Conservation (phyloP, 2,329 filamentous ascomycete species). For the Calonectria multiphialidica region DNA sequence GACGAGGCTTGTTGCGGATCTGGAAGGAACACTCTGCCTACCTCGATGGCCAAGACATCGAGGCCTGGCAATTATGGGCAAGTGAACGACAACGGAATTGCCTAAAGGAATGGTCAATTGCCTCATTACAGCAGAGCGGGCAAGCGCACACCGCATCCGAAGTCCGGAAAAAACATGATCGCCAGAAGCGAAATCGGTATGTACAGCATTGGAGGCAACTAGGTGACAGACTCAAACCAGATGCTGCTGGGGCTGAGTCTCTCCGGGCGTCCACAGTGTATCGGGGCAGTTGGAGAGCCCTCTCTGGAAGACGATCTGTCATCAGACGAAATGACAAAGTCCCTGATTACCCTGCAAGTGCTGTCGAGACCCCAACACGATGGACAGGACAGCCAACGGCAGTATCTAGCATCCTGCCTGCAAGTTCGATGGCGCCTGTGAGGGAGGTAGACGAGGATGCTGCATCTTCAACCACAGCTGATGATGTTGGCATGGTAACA, state of each 20-base stretch:
- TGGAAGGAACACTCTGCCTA: constrained; percentile 40
- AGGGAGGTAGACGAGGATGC: constrained; percentile 47
- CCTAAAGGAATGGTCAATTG: constrained; percentile 53
- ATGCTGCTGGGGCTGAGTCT: constrained; percentile 14
- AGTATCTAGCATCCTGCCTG: constrained; percentile 46
- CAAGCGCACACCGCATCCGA: constrained; percentile 52
- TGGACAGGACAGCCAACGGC: constrained; percentile 57
- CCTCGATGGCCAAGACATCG: constrained; percentile 39
- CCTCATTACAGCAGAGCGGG: constrained; percentile 50
- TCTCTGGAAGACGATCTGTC: constrained; percentile 40
- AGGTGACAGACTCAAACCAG: constrained; percentile 29
- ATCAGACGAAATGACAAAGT: constrained; percentile 37
- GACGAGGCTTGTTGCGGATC: constrained; percentile 32
- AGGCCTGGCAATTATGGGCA: constrained; percentile 49
- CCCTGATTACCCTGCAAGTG: constrained; percentile 34
- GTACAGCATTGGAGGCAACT: constrained; percentile 48
- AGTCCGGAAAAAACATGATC: constrained; percentile 47
- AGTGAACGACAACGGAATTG: constrained; percentile 47
- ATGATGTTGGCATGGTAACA: constrained; percentile 34
- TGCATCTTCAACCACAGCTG: constrained; percentile 36
- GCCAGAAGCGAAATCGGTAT: constrained; percentile 46
- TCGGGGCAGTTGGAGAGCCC: constrained; percentile 42
- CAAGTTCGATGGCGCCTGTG: constrained; percentile 47
- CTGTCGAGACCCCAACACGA: constrained; percentile 59
- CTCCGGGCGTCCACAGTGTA: constrained; percentile 31